These are phyloP conservation scores for Raffaelea deltoideospora DNA, from an alignment of 2,329 filamentous ascomycete species.

Conservation along the genomic window DNA sequence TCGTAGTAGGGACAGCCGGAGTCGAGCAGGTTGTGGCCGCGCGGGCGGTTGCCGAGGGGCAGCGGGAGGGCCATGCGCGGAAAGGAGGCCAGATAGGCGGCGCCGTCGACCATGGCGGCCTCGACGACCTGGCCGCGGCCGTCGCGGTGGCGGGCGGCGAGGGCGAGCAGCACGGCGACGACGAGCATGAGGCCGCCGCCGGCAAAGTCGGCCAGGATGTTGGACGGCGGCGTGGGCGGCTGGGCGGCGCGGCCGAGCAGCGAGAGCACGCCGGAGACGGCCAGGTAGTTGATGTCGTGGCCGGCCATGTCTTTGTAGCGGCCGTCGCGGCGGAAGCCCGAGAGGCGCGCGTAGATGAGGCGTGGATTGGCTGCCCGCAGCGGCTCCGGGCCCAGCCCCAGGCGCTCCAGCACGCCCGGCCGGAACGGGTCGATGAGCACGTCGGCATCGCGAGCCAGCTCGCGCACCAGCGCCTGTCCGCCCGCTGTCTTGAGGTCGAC, in stretches of 20 bases:
- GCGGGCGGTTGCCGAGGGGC: constrained; percentile 42
- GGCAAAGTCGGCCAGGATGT: constrained; percentile 81
- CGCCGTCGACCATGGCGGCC: constrained; percentile 93
- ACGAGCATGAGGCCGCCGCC: constrained; percentile 75
- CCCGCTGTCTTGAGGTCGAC: constrained; percentile 58
- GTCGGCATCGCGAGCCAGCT: constrained; percentile 50
- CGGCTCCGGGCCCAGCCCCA: constrained; percentile 58
- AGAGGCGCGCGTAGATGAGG: constrained; percentile 72
- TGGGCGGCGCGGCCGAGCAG: constrained; percentile 57
- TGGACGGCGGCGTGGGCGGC: constrained; percentile 64
- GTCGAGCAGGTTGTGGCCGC: constrained; percentile 70
- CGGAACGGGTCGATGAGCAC: constrained; percentile 88
- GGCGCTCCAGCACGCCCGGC: constrained; percentile 75
- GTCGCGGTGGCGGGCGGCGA: constrained; percentile 45
- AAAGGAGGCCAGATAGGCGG: constrained; percentile 63
- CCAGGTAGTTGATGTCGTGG: constrained; percentile 94
- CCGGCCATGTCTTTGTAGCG: constrained; percentile 79
- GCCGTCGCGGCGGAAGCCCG: constrained; percentile 77
- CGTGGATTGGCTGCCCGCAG: constrained; percentile 55
- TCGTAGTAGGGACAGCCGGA: constrained; percentile 80
- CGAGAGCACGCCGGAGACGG: constrained; percentile 64
- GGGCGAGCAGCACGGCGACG: constrained; percentile 65
- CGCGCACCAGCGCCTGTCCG: constrained; percentile 51
- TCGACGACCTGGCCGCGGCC: constrained; percentile 80
- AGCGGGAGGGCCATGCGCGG: constrained; percentile 53